phyloP scores from a whole-genome alignment of 139 green algal species.

The Chlorella sp. region DNA sequence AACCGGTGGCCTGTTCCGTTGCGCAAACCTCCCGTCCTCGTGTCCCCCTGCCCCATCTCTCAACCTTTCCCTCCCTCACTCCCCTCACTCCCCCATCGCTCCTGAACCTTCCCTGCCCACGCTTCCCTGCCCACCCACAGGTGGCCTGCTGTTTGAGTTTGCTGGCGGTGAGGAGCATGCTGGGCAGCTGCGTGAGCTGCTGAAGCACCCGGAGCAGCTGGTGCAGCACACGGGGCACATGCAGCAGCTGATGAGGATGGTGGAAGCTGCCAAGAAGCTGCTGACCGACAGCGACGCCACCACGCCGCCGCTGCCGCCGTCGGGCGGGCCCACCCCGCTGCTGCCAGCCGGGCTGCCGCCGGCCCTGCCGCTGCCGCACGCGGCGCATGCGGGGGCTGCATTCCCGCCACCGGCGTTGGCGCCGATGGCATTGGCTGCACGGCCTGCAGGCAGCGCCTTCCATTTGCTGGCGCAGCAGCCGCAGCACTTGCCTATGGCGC shows the following conservation, averaged over 20 bases:
- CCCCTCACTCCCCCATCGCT: too few species aligned
- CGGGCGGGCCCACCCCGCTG: neutral
- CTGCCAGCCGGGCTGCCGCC: neutral
- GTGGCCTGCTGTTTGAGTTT: constrained; percentile 30
- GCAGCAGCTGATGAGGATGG: constrained; percentile 38
- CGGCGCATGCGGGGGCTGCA: neutral
- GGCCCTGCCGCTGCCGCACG: neutral
- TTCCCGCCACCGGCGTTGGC: neutral
- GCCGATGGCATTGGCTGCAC: neutral
- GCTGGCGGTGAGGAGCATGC: constrained; percentile 6
- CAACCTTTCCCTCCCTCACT: neutral
- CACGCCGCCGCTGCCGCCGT: neutral
- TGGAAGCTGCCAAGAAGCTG: constrained; percentile 25
- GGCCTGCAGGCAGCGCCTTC: constrained; percentile 6
- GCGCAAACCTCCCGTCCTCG: too few species aligned
- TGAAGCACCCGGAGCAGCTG: constrained; percentile 18
- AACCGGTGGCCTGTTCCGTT: too few species aligned
- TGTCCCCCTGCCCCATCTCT: too few species aligned
- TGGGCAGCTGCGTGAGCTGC: neutral
- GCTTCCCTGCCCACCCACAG: neutral
- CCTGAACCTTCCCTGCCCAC: neutral
- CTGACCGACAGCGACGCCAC: neutral
- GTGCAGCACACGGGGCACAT: constrained; percentile 22
- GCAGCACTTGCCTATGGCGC: neutral
- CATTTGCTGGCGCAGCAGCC: neutral